Percentiles rank a stretch among this genome's conserved stretches.
Conservation (phyloP, 2,329 filamentous ascomycete genomes). For the Fusarium abutilonis region DNA sequence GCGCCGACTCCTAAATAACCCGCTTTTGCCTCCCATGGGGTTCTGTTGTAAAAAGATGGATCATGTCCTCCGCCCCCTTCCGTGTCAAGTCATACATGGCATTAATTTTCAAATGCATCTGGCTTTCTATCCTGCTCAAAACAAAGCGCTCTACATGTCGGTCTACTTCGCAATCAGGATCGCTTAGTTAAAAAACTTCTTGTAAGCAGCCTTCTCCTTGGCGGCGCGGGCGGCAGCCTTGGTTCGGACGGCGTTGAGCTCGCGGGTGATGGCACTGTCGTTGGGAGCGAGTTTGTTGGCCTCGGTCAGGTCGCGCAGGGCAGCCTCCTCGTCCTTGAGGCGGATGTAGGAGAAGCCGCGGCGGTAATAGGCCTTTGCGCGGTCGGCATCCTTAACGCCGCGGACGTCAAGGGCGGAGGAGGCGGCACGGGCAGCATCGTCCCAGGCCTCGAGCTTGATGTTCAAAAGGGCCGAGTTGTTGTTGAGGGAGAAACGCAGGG, state of each 20-base stretch:
- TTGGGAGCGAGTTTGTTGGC: conserved; percentile 79
- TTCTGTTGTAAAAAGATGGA: conserved; percentile 40
- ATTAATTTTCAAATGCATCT: conserved; percentile 27
- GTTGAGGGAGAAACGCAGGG: conserved; percentile 85
- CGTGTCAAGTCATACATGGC: conserved; percentile 22
- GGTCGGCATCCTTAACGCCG: conserved; percentile 76
- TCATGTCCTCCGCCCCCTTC: conserved; percentile 27
- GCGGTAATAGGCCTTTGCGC: conserved; percentile 89
- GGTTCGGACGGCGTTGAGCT: conserved; percentile 82
- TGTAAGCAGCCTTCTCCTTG: conserved; percentile 92
- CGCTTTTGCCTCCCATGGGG: conserved; percentile 41
- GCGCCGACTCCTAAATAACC: conserved; percentile 45
- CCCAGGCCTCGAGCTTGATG: conserved; percentile 79
- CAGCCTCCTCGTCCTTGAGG: conserved; percentile 85
- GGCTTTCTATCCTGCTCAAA: conserved; percentile 30
- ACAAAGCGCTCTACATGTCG: conserved; percentile 14
- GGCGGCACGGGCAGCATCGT: conserved; percentile 76
- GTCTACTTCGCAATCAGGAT: neutral
- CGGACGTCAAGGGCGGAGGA: conserved; percentile 75
- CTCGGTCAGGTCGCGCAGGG: conserved; percentile 77
- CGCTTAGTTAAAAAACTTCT: conserved; percentile 81
- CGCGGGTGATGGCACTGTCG: conserved; percentile 78
- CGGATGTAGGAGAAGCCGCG: conserved; percentile 79
- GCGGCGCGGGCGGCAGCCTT: conserved; percentile 75
- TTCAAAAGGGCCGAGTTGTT: conserved; percentile 88